A percentile compares a stretch with the other conserved stretches of the same genome.
These are phyloP conservation scores for Fusarium globosum DNA, from an alignment of 2,329 filamentous ascomycete genomes.

Conservation along the genomic window DNA sequence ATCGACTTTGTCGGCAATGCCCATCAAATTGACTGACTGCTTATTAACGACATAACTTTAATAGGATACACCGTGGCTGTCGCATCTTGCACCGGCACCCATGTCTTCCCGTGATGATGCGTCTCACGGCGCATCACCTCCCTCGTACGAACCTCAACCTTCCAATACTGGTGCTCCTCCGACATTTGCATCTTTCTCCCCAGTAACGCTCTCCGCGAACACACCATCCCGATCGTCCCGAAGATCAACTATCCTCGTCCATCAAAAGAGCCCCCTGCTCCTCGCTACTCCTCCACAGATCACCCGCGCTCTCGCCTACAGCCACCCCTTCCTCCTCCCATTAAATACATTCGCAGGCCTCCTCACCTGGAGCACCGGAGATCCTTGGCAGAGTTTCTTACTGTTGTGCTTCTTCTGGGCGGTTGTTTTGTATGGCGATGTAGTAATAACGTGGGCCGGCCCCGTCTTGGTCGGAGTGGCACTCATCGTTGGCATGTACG, in stretches of 20 bases:
- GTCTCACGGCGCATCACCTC: conserved; percentile 50
- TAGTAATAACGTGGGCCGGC: conserved; percentile 82
- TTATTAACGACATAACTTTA: conserved; percentile 34
- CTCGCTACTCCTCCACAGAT: conserved; percentile 95
- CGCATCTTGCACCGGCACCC: conserved; percentile 54
- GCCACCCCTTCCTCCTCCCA: conserved; percentile 91
- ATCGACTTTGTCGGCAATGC: not conserved
- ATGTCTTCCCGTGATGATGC: conserved; percentile 55
- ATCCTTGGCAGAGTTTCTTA: conserved; percentile 97
- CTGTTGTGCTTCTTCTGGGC: conserved; percentile 89
- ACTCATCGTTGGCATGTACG: conserved; percentile 93
- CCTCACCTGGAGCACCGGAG: conserved; percentile 91
- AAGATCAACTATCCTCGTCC: conserved; percentile 90
- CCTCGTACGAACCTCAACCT: conserved; percentile 45
- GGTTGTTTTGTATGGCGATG: conserved; percentile 84
- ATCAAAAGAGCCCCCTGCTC: conserved; percentile 94
- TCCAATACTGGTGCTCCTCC: conserved; percentile 63
- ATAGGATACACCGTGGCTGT: conserved; percentile 62
- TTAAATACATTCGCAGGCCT: conserved; percentile 87
- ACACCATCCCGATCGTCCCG: conserved; percentile 71
- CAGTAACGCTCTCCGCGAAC: conserved; percentile 77
- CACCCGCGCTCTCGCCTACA: conserved; percentile 93
- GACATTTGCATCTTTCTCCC: conserved; percentile 91
- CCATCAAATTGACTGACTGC: not conserved
- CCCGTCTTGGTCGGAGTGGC: conserved; percentile 83